Conservation (phyloP, 1,139 yeast genomes). For the Spencermartinsiella ligniputridi region DNA sequence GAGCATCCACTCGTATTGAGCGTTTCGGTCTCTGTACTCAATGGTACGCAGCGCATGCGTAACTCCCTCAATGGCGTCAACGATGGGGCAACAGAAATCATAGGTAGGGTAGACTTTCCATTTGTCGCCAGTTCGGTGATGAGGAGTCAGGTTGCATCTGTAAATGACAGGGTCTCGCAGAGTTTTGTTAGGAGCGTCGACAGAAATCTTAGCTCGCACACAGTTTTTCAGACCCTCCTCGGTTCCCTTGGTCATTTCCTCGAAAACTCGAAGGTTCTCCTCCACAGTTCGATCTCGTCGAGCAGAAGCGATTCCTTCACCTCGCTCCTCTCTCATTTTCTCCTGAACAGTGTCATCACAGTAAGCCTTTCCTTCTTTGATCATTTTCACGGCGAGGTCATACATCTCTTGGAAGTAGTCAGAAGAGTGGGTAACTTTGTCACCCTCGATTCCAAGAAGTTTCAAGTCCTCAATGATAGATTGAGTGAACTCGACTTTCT, state of each 20-base stretch:
- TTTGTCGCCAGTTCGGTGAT: slow-evolving; percentile 84
- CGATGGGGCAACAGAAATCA: slow-evolving; percentile 97
- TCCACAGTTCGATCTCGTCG: slow-evolving; percentile 90
- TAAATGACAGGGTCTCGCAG: slow-evolving; percentile 95
- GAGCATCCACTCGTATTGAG: slow-evolving; percentile 96
- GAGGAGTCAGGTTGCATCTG: slow-evolving; percentile 94
- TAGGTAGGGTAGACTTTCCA: slow-evolving; percentile 98
- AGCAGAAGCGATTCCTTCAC: slow-evolving; percentile 87
- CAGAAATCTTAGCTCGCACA: slow-evolving; percentile 92
- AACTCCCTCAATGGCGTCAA: slow-evolving; percentile 91
- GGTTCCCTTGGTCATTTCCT: slow-evolving; percentile 89
- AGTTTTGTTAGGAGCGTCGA: slow-evolving; percentile 84
- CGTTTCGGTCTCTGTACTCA: slow-evolving; percentile 96
- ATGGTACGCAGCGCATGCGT: slow-evolving; percentile 96
- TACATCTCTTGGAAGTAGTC: slow-evolving; percentile 90
- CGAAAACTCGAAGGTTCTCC: slow-evolving; percentile 80
- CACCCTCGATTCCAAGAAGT: slow-evolving; percentile 88
- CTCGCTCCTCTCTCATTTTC: slow-evolving; percentile 95
- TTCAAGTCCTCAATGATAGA: slow-evolving; percentile 86
- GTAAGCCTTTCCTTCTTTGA: slow-evolving; percentile 93
- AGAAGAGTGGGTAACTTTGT: slow-evolving; percentile 78
- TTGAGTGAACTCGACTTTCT: slow-evolving; percentile 87
- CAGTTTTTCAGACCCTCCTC: slow-evolving; percentile 86
- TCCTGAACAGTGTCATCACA: slow-evolving; percentile 95
- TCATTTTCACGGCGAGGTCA: slow-evolving; percentile 74